Evolutionary conservation across 805 yeast species (phyloP).

Genomic region (Ogataea degrootiae): DNA sequence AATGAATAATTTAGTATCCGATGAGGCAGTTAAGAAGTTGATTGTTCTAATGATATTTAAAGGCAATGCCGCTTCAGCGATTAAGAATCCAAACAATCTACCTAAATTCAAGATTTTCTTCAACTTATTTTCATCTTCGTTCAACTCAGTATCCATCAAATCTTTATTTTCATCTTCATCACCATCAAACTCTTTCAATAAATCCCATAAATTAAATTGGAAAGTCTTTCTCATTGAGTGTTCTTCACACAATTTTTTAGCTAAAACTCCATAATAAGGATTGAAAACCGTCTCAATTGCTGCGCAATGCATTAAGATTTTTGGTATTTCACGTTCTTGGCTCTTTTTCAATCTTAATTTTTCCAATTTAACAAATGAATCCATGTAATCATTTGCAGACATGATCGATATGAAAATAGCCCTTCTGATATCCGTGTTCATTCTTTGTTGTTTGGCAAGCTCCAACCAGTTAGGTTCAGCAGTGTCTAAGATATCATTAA

Average conservation of each 20-base stretch:
- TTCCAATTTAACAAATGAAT: slow-evolving; percentile 78
- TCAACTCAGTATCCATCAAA: slow-evolving; percentile 29
- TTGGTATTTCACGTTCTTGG: slow-evolving; percentile 85
- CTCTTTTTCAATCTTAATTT: slow-evolving; percentile 71
- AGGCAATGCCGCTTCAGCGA: slow-evolving; percentile 69
- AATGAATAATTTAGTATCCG: slow-evolving; percentile 61
- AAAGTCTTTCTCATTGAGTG: slow-evolving; percentile 77
- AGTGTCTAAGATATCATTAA: slow-evolving; percentile 58
- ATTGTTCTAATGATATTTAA: slow-evolving; percentile 69
- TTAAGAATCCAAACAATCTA: slow-evolving; percentile 69
- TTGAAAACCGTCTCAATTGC: slow-evolving; percentile 78
- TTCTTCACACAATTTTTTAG: slow-evolving; percentile 67
- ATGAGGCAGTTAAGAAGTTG: slow-evolving; percentile 61
- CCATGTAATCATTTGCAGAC: slow-evolving; percentile 91
- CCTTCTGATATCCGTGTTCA: slow-evolving; percentile 93
- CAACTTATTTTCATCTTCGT: slow-evolving; percentile 53
- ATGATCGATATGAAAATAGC: slow-evolving; percentile 91
- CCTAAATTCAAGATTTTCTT: slow-evolving; percentile 69
- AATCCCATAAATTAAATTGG: slow-evolving; percentile 89
- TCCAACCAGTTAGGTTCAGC: slow-evolving; percentile 86
- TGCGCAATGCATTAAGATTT: slow-evolving; percentile 80
- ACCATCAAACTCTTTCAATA: slow-evolving; percentile 63
- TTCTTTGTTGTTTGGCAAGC: slow-evolving; percentile 78
- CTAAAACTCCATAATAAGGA: slow-evolving; percentile 83
- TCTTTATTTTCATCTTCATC: slow-evolving; percentile 31